Conservation (phyloP, 371 early-diverging fungal species). For the Mortierella sp. region DNA sequence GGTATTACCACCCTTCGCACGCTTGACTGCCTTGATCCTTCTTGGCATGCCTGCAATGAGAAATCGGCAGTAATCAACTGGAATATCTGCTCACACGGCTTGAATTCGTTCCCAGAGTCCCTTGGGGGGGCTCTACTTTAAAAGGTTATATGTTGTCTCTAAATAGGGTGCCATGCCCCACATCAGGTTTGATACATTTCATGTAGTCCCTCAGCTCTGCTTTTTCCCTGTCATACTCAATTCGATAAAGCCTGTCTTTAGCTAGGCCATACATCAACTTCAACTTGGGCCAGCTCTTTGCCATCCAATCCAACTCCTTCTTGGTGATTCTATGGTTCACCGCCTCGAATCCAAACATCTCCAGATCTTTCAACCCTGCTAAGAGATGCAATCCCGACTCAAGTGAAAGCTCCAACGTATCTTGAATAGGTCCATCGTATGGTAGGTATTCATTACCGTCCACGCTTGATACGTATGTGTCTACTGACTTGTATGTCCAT, state of each 20-base stretch:
- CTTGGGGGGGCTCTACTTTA: no score
- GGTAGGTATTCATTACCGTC: neutral
- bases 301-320: slow-evolving; percentile 1
- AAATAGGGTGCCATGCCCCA: neutral
- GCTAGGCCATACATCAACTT: neutral
- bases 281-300: neutral
- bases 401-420: neutral
- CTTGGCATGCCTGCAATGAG: no score
- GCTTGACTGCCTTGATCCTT: no score
- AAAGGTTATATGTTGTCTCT: neutral
- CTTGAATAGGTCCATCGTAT: neutral
- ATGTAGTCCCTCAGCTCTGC: neutral
- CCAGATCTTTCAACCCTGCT: neutral
- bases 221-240: neutral
- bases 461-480: neutral
- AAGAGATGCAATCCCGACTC: neutral
- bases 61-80: no score
- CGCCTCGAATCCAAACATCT: neutral
- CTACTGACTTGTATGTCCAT: neutral
- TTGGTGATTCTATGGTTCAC: neutral
- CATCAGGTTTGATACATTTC: no score
- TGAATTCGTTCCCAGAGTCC: no score
- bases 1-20: no score
- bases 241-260: neutral
- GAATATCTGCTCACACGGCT: no score